Conservation (phyloP, 2,329 filamentous ascomycete species). For the Xylaria sp. region DNA sequence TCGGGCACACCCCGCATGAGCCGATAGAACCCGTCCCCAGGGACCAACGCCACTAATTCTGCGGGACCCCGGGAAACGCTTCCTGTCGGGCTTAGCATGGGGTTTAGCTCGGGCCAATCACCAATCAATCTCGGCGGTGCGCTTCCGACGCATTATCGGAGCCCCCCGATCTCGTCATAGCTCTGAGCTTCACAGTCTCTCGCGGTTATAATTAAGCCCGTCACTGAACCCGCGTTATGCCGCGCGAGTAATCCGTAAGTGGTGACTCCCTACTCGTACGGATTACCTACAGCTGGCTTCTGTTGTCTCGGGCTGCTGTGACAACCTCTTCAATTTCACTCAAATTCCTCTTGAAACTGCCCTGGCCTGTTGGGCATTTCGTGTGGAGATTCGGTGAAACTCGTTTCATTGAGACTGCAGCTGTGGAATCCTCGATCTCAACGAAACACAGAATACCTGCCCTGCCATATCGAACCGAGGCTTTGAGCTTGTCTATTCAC, state of each 20-base stretch:
- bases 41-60: background rate
- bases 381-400: background rate
- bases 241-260: background rate
- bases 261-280: too few relatives aligned
- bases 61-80: background rate
- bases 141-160: constrained; percentile 13
- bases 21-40: constrained; percentile 29
- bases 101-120: constrained; percentile 18
- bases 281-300: background rate
- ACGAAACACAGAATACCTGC: too few relatives aligned
- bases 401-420: background rate
- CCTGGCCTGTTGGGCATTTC: background rate
- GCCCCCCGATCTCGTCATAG: constrained; percentile 1
- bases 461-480: too few relatives aligned
- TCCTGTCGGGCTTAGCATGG: background rate
- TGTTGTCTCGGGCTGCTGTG: background rate
- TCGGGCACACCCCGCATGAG: constrained; percentile 29
- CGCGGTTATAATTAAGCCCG: too few relatives aligned
- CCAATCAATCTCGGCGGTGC: constrained; percentile 2
- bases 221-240: background rate
- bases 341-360: too few relatives aligned
- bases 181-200: background rate
- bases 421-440: background rate
- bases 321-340: too few relatives aligned
- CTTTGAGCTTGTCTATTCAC: background rate